A percentile compares a stretch with the other conserved stretches of the same genome.
phyloP scores from a whole-genome alignment of 208 protist species.

The Zelonia costaricensis region DNA sequence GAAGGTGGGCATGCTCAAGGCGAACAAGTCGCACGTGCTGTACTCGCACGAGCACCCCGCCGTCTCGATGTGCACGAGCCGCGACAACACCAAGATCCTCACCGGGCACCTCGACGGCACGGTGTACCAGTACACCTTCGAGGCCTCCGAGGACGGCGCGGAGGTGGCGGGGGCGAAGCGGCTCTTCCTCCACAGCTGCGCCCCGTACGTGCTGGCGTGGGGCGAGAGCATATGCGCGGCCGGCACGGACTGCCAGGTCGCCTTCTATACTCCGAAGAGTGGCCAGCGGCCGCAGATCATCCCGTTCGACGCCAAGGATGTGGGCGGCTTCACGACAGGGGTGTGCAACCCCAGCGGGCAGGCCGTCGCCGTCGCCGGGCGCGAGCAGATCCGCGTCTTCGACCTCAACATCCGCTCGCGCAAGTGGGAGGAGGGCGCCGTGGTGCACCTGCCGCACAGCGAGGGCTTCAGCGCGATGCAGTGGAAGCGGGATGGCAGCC shows the following conservation, averaged over 20 bases:
- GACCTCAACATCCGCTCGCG: slow-evolving; percentile 89
- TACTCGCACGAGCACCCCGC: slow-evolving; percentile 92
- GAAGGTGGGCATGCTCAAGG: slow-evolving; percentile 91
- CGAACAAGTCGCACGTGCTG: slow-evolving; percentile 94
- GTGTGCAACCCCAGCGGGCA: slow-evolving; percentile 95
- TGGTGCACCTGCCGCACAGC: slow-evolving; percentile 88
- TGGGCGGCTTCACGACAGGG: slow-evolving; percentile 92
- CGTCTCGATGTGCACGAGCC: slow-evolving; percentile 73
- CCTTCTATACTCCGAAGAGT: slow-evolving; percentile 93
- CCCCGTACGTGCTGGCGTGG: slow-evolving; percentile 92
- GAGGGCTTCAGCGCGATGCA: slow-evolving; percentile 88
- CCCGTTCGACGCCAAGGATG: slow-evolving; percentile 80
- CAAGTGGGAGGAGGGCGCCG: slow-evolving; percentile 93
- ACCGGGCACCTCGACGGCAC: slow-evolving; percentile 93
- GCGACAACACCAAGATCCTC: slow-evolving; percentile 88
- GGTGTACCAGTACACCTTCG: slow-evolving; percentile 89
- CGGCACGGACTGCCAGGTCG: slow-evolving; percentile 88
- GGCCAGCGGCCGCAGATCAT: slow-evolving; percentile 88
- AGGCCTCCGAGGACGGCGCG: slow-evolving; percentile 67
- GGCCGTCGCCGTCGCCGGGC: slow-evolving; percentile 86
- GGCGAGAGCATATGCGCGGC: slow-evolving; percentile 92
- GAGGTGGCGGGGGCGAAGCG: slow-evolving; percentile 73
- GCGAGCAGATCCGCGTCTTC: slow-evolving; percentile 92
- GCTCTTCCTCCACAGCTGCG: slow-evolving; percentile 86
- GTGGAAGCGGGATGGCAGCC: slow-evolving; percentile 96